Conservation (phyloP, 2,329 filamentous ascomycete genomes). For the Clarireedia monteithiana region DNA sequence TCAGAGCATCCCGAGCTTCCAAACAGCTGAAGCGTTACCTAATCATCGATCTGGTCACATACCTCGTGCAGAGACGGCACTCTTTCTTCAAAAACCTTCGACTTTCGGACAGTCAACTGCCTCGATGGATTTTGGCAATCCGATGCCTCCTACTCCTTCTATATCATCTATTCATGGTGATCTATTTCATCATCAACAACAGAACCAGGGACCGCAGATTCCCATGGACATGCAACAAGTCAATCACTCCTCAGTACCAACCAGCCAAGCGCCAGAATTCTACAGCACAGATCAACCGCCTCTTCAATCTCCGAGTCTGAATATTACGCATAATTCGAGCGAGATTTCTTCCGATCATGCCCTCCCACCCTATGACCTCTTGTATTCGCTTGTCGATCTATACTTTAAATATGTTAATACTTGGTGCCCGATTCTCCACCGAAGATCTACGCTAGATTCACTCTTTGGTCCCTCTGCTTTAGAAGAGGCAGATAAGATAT, state of each 20-base stretch:
- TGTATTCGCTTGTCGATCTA: slow-evolving; percentile 65
- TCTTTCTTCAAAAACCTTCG: slow-evolving; percentile 55
- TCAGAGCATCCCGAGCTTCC: slow-evolving; percentile 41
- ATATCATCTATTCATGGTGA: slow-evolving; percentile 38
- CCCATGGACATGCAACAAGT: slow-evolving; percentile 27
- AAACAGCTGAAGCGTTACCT: slow-evolving; percentile 37
- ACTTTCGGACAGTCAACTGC: slow-evolving; percentile 40
- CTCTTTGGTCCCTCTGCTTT: slow-evolving; percentile 71
- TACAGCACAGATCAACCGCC: slow-evolving; percentile 30
- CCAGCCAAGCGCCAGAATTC: slow-evolving; percentile 28
- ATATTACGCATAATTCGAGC: slow-evolving; percentile 39
- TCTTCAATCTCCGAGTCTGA: slow-evolving; percentile 51
- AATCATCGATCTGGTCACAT: slow-evolving; percentile 24
- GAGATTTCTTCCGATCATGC: slow-evolving; percentile 52
- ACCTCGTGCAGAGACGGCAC: slow-evolving; percentile 48
- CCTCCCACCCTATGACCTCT: slow-evolving; percentile 65
- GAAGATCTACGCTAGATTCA: slow-evolving; percentile 70
- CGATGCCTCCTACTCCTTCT: slow-evolving; percentile 37
- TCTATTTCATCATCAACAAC: slow-evolving; percentile 37
- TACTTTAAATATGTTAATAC: slow-evolving; percentile 77
- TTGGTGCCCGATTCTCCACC: slow-evolving; percentile 86
- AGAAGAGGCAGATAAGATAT: slow-evolving; percentile 73
- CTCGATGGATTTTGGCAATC: slow-evolving; percentile 40
- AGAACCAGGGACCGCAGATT: slow-evolving; percentile 2
- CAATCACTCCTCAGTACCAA: slow-evolving; percentile 17